Evolutionary conservation across 805 yeast genomes (phyloP), one percentile per base, ranked within the genome.

Genomic region (Candida fluviatilis): DNA sequence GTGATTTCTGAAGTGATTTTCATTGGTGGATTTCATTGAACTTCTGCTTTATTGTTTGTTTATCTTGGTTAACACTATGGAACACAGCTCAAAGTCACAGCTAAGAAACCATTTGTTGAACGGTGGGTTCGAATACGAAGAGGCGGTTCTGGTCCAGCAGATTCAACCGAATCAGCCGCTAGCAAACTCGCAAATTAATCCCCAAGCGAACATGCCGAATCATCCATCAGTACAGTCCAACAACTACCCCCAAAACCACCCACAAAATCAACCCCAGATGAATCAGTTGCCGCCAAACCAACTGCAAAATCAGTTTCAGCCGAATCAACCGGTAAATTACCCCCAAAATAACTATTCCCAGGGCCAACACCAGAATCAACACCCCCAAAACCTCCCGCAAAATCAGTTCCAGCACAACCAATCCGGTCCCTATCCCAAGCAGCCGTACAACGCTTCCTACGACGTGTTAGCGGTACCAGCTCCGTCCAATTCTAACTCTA

Each of bases 91-190:
- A n/a, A 47, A 47, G 38, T 64, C 57, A 7, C 50, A 52, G 39
- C 49, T 63, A 21, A 54, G 70, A 43, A 63, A 54, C 42, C 65
- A 62, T 42, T 47, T 64, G 15, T 49, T 64, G 42, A 55, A 51
- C 38, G 57, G 62, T 24, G 66, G 61, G 23, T 52, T n/a, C 12
- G 34, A 16, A 15, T 14, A 18, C 18, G 4, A 12, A 14, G 35
- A 34, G n/a, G n/a, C n/a, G n/a, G n/a, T n/a, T n/a, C n/a, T n/a
- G n/a, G n/a, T n/a, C n/a, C n/a, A n/a, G n/a, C n/a, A n/a, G n/a
- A n/a, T n/a, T n/a, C n/a, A n/a, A n/a, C n/a, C n/a, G n/a, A n/a
- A 21, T 6, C 21, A 28, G 27, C 32, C 18, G 14, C 35, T 12
- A 14, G 23, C n/a, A 14, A 13, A 35, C n/a, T 24, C 14, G 28